A percentile compares a stretch with the other conserved stretches of the same genome.
Evolutionary conservation across 2,329 filamentous ascomycete species (phyloP).

Genomic region (Fusarium chlamydosporum): DNA sequence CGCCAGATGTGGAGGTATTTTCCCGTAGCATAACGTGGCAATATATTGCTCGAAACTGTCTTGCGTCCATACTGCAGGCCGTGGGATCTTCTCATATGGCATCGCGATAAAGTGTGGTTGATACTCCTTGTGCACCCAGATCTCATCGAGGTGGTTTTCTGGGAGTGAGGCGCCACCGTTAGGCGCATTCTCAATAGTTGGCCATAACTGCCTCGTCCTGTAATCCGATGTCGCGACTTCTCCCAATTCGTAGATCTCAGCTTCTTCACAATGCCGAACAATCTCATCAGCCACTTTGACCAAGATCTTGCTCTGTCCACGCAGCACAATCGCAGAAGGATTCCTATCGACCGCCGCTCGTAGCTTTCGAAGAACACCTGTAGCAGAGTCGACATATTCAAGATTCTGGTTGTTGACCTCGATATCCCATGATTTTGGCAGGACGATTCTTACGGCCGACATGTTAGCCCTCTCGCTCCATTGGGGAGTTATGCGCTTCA

Average conservation of each 20-base stretch:
- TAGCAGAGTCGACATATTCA: constrained; percentile 55
- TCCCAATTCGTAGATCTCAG: constrained; percentile 57
- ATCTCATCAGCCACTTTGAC: constrained; percentile 56
- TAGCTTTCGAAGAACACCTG: constrained; percentile 53
- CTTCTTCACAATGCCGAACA: constrained; percentile 50
- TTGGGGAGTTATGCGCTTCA: constrained; percentile 57
- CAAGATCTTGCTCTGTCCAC: constrained; percentile 52
- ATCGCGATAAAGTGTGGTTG: constrained; percentile 51
- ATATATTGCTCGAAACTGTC: constrained; percentile 61
- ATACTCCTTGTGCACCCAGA: constrained; percentile 57
- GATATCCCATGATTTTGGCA: constrained; percentile 55
- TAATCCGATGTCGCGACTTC: constrained; percentile 55
- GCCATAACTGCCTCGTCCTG: constrained; percentile 56
- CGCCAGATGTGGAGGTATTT: constrained; percentile 53
- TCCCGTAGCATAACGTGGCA: constrained; percentile 57
- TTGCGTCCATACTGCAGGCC: constrained; percentile 59
- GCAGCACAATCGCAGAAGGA: constrained; percentile 53
- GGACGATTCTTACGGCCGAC: constrained; percentile 56
- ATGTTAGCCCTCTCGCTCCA: constrained; percentile 53
- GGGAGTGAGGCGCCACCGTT: constrained; percentile 48
- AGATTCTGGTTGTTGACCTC: constrained; percentile 54
- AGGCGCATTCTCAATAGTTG: constrained; percentile 51
- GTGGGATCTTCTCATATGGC: constrained; percentile 58
- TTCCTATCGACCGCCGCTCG: constrained; percentile 55
- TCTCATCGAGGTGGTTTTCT: constrained; percentile 44